phyloP scores from a whole-genome alignment of 2,329 filamentous ascomycete genomes.

The Paecilomyces sp. region DNA sequence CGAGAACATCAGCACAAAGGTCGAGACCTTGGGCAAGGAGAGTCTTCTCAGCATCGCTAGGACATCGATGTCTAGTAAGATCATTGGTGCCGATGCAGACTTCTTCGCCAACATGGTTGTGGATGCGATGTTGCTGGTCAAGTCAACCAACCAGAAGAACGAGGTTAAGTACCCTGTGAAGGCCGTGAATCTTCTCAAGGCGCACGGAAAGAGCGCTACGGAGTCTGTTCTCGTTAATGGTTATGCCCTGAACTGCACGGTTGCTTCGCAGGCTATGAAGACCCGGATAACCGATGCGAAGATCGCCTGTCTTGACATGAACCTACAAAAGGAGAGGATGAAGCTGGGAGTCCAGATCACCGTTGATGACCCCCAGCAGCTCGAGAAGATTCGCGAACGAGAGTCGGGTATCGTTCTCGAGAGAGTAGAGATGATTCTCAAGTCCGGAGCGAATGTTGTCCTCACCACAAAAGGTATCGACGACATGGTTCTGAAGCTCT shows the following conservation, averaged over 20 bases:
- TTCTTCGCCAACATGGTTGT: slow-evolving; percentile 98
- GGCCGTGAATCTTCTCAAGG: slow-evolving; percentile 97
- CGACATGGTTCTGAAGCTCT: slow-evolving; percentile 87
- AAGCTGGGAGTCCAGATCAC: slow-evolving; percentile 98
- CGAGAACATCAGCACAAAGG: slow-evolving; percentile 94
- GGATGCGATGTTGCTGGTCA: slow-evolving; percentile 91
- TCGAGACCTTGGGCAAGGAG: slow-evolving; percentile 83
- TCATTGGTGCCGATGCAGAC: slow-evolving; percentile 89
- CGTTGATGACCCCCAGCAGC: slow-evolving; percentile 90
- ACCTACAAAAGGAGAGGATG: slow-evolving; percentile 98
- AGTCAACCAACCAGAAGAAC: slow-evolving; percentile 80
- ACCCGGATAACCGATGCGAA: slow-evolving; percentile 89
- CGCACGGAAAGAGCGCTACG: slow-evolving; percentile 83
- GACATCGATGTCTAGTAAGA: slow-evolving; percentile 99
- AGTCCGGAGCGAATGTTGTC: slow-evolving; percentile 92
- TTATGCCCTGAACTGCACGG: slow-evolving; percentile 96
- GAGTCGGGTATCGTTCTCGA: slow-evolving; percentile 92
- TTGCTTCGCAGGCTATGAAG: slow-evolving; percentile 96
- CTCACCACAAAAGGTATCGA: slow-evolving; percentile 98
- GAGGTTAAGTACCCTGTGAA: slow-evolving; percentile 98
- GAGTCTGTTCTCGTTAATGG: slow-evolving; percentile 92
- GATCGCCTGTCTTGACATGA: slow-evolving; percentile 96
- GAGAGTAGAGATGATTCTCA: slow-evolving; percentile 93
- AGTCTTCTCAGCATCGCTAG: slow-evolving; percentile 92
- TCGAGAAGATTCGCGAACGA: slow-evolving; percentile 92